Evolutionary conservation across 1,284 basidiomycete species (phyloP).

Genomic region (Peniophora sp.): DNA sequence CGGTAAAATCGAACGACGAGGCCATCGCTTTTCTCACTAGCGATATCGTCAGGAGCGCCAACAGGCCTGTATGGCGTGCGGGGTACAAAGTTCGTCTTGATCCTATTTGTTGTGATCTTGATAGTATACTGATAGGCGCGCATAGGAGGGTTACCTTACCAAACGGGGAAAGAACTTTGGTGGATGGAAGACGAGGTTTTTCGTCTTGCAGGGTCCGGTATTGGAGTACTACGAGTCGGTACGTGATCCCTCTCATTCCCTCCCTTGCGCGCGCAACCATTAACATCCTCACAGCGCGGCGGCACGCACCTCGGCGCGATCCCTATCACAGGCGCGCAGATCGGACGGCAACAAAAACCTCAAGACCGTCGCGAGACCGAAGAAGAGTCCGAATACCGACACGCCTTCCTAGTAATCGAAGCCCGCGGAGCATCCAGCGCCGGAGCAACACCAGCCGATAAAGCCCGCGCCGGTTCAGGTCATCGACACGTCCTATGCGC

Average conservation of each 20-base stretch:
- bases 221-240: conserved; percentile 95
- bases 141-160: conserved; percentile 83
- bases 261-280: conserved; percentile 3
- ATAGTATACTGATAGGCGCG: too few species aligned
- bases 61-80: conserved; percentile 67
- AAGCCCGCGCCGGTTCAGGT: conserved; percentile 40
- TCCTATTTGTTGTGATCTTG: too few species aligned
- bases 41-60: conserved; percentile 71
- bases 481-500: conserved; percentile 92
- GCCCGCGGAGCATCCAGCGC: conserved; percentile 37
- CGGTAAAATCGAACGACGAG: conserved; percentile 85
- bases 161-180: conserved; percentile 97
- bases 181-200: conserved; percentile 93
- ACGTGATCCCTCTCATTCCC: conserved; percentile 27
- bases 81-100: conserved; percentile 52
- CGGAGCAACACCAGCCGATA: conserved; percentile 23
- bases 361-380: conserved; percentile 41
- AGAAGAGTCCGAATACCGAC: conserved; percentile 91
- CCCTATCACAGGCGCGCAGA: conserved; percentile 80
- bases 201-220: conserved; percentile 80
- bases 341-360: conserved; percentile 58
- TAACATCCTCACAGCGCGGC: conserved; percentile 54
- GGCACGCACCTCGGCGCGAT: conserved; percentile 89
- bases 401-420: conserved; percentile 96
- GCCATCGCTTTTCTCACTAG: conserved; percentile 90